These are phyloP conservation scores for Corniculantispora saksenae DNA, from an alignment of 2,329 filamentous ascomycete species.

Conservation along the genomic window DNA sequence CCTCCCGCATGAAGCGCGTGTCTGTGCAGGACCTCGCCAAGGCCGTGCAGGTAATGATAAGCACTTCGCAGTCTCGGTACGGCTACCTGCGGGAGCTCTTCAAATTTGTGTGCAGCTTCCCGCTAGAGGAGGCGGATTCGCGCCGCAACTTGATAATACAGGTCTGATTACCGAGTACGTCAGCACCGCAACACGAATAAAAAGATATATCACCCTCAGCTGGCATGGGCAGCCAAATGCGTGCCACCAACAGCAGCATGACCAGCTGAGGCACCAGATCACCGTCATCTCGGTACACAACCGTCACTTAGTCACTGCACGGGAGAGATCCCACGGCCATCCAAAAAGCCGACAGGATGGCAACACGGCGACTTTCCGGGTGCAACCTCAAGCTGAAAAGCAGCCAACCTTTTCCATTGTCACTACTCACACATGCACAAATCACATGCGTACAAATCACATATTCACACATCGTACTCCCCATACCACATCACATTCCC, in stretches of 20 bases:
- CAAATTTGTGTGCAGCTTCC: constrained; percentile 80
- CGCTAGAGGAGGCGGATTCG: constrained; percentile 72
- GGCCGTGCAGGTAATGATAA: constrained; percentile 74
- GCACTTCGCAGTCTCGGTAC: constrained; percentile 66
- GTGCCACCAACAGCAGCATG: background rate
- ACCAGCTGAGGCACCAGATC: background rate
- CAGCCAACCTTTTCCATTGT: background rate
- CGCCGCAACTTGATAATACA: constrained; percentile 65
- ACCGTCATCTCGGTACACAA: background rate
- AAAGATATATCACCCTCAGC: too few species aligned
- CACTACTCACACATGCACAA: background rate
- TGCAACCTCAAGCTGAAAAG: background rate
- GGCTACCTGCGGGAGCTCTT: constrained; percentile 81
- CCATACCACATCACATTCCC: too few species aligned
- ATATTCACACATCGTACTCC: background rate
- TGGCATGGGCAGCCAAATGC: too few species aligned
- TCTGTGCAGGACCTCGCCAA: constrained; percentile 76
- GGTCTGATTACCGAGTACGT: constrained; percentile 38
- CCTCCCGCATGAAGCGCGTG: constrained; percentile 55
- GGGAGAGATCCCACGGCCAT: background rate
- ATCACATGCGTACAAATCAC: background rate
- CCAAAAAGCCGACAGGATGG: too few species aligned
- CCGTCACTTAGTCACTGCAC: background rate
- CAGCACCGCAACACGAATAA: too few species aligned
- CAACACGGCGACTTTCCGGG: background rate